A percentile compares a stretch with the other conserved stretches of the same genome.
Evolutionary conservation across 805 yeast species (phyloP).

Genomic region (Kluyveromyces dobzhanskii): DNA sequence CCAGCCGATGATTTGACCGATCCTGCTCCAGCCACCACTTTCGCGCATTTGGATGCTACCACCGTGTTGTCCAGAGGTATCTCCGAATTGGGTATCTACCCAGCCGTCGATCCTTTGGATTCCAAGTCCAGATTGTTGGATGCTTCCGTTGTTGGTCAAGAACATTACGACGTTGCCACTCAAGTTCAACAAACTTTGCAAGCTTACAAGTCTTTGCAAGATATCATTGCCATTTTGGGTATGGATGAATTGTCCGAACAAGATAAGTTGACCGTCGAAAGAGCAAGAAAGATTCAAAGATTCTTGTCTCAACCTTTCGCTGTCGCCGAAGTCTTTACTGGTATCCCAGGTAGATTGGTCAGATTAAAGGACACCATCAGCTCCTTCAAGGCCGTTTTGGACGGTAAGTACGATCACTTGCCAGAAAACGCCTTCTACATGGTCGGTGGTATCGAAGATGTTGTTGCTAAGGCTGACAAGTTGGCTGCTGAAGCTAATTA

Average conservation of each 20-base stretch:
- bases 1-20: constrained; percentile 99
- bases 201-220: constrained; percentile 99
- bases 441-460: constrained; percentile 99
- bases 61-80: constrained; percentile 99
- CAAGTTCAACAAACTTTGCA: constrained; percentile 96
- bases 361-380: constrained; percentile 90
- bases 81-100: constrained; percentile 99
- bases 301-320: constrained; percentile 99
- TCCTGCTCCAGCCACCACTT: constrained; percentile 99
- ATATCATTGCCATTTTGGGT: constrained; percentile 99
- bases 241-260: constrained; percentile 99
- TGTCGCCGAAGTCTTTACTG: constrained; percentile 99
- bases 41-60: constrained; percentile 99
- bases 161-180: constrained; percentile 95
- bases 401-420: constrained; percentile 96
- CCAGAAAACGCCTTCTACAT: constrained; percentile 99
- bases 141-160: constrained; percentile 95
- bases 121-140: constrained; percentile 98
- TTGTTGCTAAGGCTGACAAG: constrained; percentile 97
- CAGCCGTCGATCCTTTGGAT: constrained; percentile 99
- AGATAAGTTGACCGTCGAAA: constrained; percentile 98
- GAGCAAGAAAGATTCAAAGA: constrained; percentile 99
- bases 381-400: constrained; percentile 95
- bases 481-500: constrained; percentile 75
- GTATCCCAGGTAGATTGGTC: constrained; percentile 97